Evolutionary conservation across 78 protist genomes (phyloP), one percentile per base, ranked within the genome.

Genomic region (Anaeramoeba flamelloides): DNA sequence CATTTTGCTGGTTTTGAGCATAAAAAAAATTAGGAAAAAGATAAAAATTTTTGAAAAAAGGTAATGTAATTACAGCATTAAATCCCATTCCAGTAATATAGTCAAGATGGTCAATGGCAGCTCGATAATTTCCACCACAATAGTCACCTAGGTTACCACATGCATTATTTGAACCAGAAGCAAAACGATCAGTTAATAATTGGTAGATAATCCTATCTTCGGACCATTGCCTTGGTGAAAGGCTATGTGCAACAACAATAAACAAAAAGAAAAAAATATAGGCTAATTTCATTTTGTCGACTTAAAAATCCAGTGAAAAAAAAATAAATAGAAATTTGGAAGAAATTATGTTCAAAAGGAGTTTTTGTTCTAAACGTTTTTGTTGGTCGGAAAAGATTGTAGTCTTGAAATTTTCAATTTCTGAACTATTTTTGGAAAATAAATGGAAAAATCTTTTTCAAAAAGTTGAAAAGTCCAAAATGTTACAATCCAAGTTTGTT

Each of bases 71-170:
- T n/a, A n/a, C 86, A 3, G 97, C 97, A 75, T 92, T 90, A 41
- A 91, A 89, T 41, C 95, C 97, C 89, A 94, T 80, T 2, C 87
- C 89, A 41, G 32, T 76, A n/a, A 94, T 92, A 87, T 94, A 92
- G 77, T 88, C 93, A 33, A 94, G 81, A 34, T 88, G 85, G 41
- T 37, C 31, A 2, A 22, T 79, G 33, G 89, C 26, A 31, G 91
- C 94, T 39, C 32, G 31, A 26, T 76, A 94, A 17, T 92, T 88
- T 40, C 97, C 97, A 39, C 97, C 97, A 76, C 97, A 92, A 84
- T 92, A 92, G 2, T 79, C 80, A 30, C 36, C 38, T 39, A 87
- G 75, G 64, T 87, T 69, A 38, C 88, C 85, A 36, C 87, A 40
- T 17, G 80, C 26, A 0, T 1, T 74, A n/a, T 78, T 77, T 36